Evolutionary conservation across 164 flowering plant genomes (phyloP).

Genomic region (Piper betle): DNA sequence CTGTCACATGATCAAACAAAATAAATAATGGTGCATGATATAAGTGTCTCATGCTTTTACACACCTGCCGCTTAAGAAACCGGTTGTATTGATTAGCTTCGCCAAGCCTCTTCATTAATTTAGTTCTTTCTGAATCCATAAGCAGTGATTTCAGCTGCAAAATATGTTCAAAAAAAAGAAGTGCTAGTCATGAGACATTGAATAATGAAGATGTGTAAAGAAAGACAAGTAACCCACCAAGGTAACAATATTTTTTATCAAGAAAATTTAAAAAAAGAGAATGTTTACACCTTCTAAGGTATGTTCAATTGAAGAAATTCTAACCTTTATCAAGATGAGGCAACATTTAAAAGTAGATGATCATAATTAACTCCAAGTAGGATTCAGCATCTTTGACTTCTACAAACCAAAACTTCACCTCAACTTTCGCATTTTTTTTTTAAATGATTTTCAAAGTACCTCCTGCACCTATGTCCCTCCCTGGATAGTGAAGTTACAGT

Average conservation of each 20-base stretch:
- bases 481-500: no score
- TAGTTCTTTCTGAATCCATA: constrained; percentile 61
- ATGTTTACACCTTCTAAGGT: neutral
- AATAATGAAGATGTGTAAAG: no score
- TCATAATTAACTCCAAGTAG: no score
- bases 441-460: no score
- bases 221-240: neutral
- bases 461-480: no score
- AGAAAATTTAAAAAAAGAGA: neutral
- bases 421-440: no score
- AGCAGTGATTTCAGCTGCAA: constrained; percentile 53
- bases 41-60: neutral
- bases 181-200: no score
- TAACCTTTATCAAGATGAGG: neutral
- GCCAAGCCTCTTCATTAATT: constrained; percentile 61
- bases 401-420: no score
- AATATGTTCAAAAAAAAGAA: neutral
- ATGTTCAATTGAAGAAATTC: neutral
- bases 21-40: no score
- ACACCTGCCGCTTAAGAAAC: constrained; percentile 80
- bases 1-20: neutral
- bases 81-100: constrained; percentile 94
- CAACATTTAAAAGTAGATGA: no score
- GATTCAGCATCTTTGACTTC: no score
- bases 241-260: neutral